Evolutionary conservation across 2,329 filamentous ascomycete species (phyloP).

Genomic region (Mycosphaerella sp.): DNA sequence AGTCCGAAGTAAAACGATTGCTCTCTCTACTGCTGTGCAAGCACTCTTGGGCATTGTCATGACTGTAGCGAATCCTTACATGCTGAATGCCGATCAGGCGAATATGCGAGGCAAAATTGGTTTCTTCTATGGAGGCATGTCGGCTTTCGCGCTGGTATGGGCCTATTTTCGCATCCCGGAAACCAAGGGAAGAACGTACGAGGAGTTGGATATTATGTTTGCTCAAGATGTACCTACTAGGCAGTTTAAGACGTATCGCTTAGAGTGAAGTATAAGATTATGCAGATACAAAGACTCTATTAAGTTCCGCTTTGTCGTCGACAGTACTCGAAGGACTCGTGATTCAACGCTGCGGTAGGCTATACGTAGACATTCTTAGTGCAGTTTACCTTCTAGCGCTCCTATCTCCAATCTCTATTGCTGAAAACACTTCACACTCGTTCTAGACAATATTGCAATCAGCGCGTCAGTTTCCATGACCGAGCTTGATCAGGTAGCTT

Average conservation of each 20-base stretch:
- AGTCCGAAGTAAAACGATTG: slow-evolving; percentile 36
- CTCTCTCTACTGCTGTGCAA: slow-evolving; percentile 37
- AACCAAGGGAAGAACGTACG: slow-evolving; percentile 38
- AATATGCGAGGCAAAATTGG: slow-evolving; percentile 38
- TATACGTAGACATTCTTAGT: too few relatives aligned
- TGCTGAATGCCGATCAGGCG: slow-evolving; percentile 39
- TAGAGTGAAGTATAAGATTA: slow-evolving; percentile 17
- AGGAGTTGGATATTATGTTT: slow-evolving; percentile 42
- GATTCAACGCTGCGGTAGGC: too few relatives aligned
- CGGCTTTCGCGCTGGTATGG: slow-evolving; percentile 33
- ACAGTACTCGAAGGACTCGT: too few relatives aligned
- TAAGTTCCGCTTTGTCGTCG: too few relatives aligned
- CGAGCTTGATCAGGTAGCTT: too few relatives aligned
- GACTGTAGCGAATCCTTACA: slow-evolving; percentile 36
- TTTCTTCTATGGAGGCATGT: slow-evolving; percentile 38
- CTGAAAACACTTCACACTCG: too few relatives aligned
- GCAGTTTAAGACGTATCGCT: slow-evolving; percentile 30
- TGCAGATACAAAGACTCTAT: background rate
- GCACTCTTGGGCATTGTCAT: slow-evolving; percentile 37
- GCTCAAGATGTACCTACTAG: slow-evolving; percentile 33
- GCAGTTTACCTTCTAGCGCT: too few relatives aligned
- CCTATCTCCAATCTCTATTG: too few relatives aligned
- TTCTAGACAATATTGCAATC: too few relatives aligned
- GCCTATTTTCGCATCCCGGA: slow-evolving; percentile 37
- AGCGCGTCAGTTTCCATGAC: too few relatives aligned